These are phyloP conservation scores for Trichoderma lentiforme DNA, from an alignment of 2,329 filamentous ascomycete species.

Conservation along the genomic window DNA sequence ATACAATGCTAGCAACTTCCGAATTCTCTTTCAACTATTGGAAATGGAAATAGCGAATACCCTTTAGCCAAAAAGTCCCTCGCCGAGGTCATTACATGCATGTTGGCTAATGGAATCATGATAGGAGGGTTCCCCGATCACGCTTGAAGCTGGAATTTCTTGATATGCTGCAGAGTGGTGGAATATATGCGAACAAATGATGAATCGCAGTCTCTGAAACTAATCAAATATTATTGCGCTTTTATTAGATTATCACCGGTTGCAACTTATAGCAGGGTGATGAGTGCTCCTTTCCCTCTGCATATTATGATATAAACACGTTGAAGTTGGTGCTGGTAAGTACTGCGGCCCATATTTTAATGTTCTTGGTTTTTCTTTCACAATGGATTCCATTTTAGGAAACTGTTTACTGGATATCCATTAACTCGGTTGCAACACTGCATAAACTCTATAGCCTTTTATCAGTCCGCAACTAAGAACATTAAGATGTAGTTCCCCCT, in stretches of 20 bases:
- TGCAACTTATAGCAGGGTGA: background rate
- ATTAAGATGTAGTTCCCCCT: background rate
- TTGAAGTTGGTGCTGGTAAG: background rate
- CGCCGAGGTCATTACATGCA: background rate
- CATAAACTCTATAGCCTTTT: background rate
- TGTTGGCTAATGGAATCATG: background rate
- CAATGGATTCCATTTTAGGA: background rate
- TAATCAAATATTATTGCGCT: background rate
- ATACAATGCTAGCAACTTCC: background rate
- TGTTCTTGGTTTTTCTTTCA: too few species aligned
- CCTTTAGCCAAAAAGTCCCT: background rate
- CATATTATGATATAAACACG: background rate
- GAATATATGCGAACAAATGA: background rate
- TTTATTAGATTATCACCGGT: background rate
- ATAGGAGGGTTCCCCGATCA: background rate
- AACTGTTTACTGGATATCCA: background rate
- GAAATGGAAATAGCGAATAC: background rate
- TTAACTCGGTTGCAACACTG: background rate
- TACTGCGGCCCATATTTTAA: background rate
- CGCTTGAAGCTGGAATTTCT: background rate
- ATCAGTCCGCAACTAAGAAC: background rate
- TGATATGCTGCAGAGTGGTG: background rate
- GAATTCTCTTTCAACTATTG: background rate
- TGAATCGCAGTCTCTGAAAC: background rate
- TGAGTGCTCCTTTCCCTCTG: background rate